Percentiles rank a stretch among this genome's conserved stretches.
Evolutionary conservation across 2,329 filamentous ascomycete genomes (phyloP).

Genomic region (Monascus ruber): DNA sequence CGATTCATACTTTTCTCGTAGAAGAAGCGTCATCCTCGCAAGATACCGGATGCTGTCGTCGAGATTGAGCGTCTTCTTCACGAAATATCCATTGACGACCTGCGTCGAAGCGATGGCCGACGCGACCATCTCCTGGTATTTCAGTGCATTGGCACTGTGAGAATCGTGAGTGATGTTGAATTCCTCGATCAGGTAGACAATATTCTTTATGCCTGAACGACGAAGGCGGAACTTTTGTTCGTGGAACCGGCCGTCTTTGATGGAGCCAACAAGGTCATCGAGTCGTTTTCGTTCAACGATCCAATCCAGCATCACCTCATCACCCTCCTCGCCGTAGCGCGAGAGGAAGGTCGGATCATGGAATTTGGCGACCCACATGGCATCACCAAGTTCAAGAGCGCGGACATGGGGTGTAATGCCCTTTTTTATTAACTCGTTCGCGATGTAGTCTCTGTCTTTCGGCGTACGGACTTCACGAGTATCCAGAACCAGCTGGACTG

Average conservation of each 20-base stretch:
- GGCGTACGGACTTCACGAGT: slow-evolving; percentile 62
- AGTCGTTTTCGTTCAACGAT: slow-evolving; percentile 72
- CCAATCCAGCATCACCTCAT: slow-evolving; percentile 66
- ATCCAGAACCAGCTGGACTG: slow-evolving; percentile 62
- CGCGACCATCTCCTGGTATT: slow-evolving; percentile 55
- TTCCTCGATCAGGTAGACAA: slow-evolving; percentile 70
- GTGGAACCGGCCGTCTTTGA: slow-evolving; percentile 71
- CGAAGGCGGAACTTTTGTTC: slow-evolving; percentile 74
- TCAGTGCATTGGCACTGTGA: slow-evolving; percentile 15
- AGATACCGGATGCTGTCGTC: slow-evolving; percentile 71
- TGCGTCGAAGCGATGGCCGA: slow-evolving; percentile 68
- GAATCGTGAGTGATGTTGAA: slow-evolving; percentile 48
- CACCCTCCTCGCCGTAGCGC: slow-evolving; percentile 43
- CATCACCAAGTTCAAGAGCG: slow-evolving; percentile 61
- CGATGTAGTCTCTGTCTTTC: slow-evolving; percentile 66
- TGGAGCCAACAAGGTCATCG: slow-evolving; percentile 67
- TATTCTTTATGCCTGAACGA: slow-evolving; percentile 61
- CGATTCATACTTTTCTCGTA: slow-evolving; percentile 50
- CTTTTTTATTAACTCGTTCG: slow-evolving; percentile 56
- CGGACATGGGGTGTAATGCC: slow-evolving; percentile 57
- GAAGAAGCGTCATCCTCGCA: slow-evolving; percentile 56
- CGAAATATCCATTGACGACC: slow-evolving; percentile 66
- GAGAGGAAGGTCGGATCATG: slow-evolving; percentile 47
- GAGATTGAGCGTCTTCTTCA: slow-evolving; percentile 63
- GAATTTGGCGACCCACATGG: slow-evolving; percentile 67